Evolutionary conservation across 768 basidiomycete species (phyloP), one percentile per base, ranked within the genome.

Genomic region (Mrakia blollopis): DNA sequence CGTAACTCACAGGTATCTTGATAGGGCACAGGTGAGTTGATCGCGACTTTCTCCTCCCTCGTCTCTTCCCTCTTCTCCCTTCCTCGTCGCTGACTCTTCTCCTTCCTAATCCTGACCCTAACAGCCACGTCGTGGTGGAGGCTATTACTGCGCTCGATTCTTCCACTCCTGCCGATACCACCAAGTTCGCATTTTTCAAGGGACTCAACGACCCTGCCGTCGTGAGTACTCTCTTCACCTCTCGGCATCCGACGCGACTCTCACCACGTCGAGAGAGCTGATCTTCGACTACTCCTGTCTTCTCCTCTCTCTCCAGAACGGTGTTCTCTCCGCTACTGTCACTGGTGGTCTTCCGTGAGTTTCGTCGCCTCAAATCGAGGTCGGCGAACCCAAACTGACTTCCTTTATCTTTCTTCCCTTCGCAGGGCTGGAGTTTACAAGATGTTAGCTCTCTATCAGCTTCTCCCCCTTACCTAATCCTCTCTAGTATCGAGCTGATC

Each of bases 81-180:
- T 85, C 73, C 87, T 90, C 81, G 83, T 86, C 74, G 89, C 88
- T 0, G 87, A 88, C 83, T 87, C 87, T n/a, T n/a, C n/a, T n/a
- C n/a, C n/a, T n/a, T n/a, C n/a, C n/a, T n/a, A n/a, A n/a, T n/a
- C n/a, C n/a, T n/a, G n/a, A n/a, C n/a, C n/a, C n/a, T n/a, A n/a
- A n/a, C n/a, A n/a, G n/a, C 5, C 89, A 90, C 81, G 84, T 89
- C 79, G 88, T 88, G 78, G 84, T 89, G 74, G 87, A 90, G 83
- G 63, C 77, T 54, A 82, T 90, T 75, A 78, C 81, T 23, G 82
- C 82, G 32, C 80, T 87, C 50, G 83, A 87, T 35, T 85, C 87
- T 79, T 88, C 87, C 37, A 83, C 82, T 0, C 83, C 87, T 10
- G 86, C 85, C 28, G 83, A 90, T 81, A 87, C 88, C 28, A 85